A percentile compares a stretch with the other conserved stretches of the same genome.
Conservation (phyloP, 768 basidiomycete species). For the Termitomyces sp. region DNA sequence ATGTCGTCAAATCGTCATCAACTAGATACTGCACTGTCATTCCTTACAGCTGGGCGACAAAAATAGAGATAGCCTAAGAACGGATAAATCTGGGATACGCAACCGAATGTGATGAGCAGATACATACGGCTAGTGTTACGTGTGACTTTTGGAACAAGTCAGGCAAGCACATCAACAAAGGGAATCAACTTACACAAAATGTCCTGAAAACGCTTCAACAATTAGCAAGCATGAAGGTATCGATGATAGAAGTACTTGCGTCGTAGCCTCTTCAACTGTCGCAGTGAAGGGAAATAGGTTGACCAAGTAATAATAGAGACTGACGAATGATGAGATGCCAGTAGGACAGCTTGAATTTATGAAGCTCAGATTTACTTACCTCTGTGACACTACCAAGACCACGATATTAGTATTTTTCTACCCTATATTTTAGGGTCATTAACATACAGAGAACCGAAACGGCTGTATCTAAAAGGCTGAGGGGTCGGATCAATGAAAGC, state of each 20-base stretch:
- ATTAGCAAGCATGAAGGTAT: background rate
- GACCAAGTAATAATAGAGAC: slow-evolving; percentile 19
- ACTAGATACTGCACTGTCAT: background rate
- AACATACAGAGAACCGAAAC: slow-evolving; percentile 14
- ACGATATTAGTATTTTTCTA: background rate
- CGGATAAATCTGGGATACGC: background rate
- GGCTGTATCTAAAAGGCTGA: slow-evolving; percentile 14
- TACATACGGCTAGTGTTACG: slow-evolving; percentile 14
- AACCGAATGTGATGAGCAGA: background rate
- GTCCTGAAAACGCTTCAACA: slow-evolving; percentile 2
- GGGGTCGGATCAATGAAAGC: background rate
- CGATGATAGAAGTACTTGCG: slow-evolving; percentile 6
- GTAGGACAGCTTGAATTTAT: background rate
- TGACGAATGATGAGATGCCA: background rate
- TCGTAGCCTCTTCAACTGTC: slow-evolving; percentile 14
- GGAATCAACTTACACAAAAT: slow-evolving; percentile 10
- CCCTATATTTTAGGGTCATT: background rate
- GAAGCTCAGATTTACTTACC: slow-evolving; percentile 9
- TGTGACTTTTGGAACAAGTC: slow-evolving; percentile 9
- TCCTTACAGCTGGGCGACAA: slow-evolving; percentile 14
- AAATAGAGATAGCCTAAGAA: slow-evolving; percentile 11
- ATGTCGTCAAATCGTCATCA: background rate
- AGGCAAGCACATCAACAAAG: background rate
- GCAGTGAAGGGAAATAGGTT: slow-evolving; percentile 17
- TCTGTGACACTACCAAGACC: slow-evolving; percentile 13